phyloP scores from a whole-genome alignment of 2,329 filamentous ascomycete species.

The Verticillium tricorpus region DNA sequence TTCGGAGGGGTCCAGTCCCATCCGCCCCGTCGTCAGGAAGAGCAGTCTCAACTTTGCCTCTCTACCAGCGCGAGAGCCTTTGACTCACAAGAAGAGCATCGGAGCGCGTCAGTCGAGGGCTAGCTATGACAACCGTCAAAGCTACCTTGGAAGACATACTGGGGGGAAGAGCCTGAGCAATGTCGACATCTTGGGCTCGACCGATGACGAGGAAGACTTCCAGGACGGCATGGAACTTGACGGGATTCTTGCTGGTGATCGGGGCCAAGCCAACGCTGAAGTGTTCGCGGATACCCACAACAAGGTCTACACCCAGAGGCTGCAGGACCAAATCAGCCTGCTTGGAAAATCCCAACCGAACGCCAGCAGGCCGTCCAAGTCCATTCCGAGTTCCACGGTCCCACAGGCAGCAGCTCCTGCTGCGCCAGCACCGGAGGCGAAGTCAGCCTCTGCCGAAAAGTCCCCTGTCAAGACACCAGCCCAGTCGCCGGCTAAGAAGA shows the following conservation, averaged over 20 bases:
- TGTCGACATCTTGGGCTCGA: constrained; percentile 34
- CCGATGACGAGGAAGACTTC: constrained; percentile 42
- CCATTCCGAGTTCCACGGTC: constrained; percentile 32
- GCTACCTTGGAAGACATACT: constrained; percentile 69
- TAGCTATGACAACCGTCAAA: constrained; percentile 69
- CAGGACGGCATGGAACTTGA: constrained; percentile 51
- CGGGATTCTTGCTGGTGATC: constrained; percentile 26
- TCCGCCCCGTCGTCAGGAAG: constrained; percentile 76
- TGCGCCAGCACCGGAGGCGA: constrained; percentile 16
- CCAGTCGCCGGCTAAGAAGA: constrained; percentile 27
- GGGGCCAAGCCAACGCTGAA: background rate
- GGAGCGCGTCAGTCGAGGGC: constrained; percentile 68
- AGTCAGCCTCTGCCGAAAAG: constrained; percentile 20
- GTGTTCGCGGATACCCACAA: constrained; percentile 55
- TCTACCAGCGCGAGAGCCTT: constrained; percentile 82
- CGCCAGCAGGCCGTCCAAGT: constrained; percentile 43
- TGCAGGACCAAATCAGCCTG: constrained; percentile 88
- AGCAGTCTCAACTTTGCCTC: constrained; percentile 94
- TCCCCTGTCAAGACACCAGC: constrained; percentile 33
- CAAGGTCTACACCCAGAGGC: constrained; percentile 87
- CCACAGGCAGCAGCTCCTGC: constrained; percentile 25
- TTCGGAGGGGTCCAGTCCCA: constrained; percentile 69
- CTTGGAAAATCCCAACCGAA: constrained; percentile 54
- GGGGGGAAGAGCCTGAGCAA: constrained; percentile 66
- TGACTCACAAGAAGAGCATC: constrained; percentile 79